These are phyloP conservation scores for Phycomyces blakesleeanus DNA, from an alignment of 192 early-diverging fungal genomes.

Conservation along the genomic window DNA sequence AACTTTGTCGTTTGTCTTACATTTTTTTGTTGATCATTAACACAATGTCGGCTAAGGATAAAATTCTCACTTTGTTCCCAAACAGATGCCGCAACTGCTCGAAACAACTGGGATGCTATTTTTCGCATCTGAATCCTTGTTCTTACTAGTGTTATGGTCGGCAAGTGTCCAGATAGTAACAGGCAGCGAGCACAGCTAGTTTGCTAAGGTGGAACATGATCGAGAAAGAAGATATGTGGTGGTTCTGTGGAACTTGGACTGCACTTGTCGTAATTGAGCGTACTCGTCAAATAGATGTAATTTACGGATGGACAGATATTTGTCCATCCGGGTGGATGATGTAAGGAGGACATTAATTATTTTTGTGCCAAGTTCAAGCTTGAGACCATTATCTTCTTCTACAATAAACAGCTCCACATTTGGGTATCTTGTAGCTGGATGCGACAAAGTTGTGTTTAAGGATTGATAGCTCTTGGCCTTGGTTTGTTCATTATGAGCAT, in stretches of 20 bases:
- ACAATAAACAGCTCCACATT: background rate
- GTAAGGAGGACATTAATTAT: background rate
- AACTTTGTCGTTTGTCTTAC: too few species aligned
- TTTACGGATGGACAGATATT: too few species aligned
- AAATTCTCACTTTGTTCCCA: background rate
- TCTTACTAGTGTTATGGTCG: background rate
- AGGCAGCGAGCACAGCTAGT: slow-evolving; percentile 1
- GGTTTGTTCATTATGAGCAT: too few species aligned
- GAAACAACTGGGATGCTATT: slow-evolving; percentile 1
- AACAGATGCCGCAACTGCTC: slow-evolving; percentile 2
- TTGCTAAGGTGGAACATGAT: slow-evolving; percentile 1
- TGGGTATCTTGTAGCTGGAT: background rate
- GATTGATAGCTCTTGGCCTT: too few species aligned
- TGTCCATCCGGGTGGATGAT: background rate
- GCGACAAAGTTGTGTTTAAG: too few species aligned
- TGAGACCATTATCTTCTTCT: background rate
- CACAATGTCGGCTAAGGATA: too few species aligned
- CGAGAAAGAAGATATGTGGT: slow-evolving; percentile 3
- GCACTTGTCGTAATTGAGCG: slow-evolving; percentile 6
- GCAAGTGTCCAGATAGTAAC: slow-evolving; percentile 13
- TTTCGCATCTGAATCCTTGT: slow-evolving; percentile 4
- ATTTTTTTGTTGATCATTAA: too few species aligned
- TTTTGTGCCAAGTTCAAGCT: background rate
- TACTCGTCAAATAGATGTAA: background rate
- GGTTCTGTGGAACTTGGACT: background rate